phyloP scores from a whole-genome alignment of 139 green algal species.

The Chlorella sp. region DNA sequence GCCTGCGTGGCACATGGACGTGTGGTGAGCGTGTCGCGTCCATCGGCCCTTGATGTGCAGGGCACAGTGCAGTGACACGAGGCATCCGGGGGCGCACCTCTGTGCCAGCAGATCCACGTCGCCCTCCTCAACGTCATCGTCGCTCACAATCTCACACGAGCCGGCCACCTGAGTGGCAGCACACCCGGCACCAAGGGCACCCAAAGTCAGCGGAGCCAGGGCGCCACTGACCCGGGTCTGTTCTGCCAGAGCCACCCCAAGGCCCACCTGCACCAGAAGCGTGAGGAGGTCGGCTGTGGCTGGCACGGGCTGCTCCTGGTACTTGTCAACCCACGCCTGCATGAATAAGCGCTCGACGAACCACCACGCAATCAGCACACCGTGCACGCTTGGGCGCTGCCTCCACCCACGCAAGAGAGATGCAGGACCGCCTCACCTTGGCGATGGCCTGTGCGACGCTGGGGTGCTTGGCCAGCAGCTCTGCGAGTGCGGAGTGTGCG shows the following conservation, averaged over 20 bases:
- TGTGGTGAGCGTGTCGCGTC: no score
- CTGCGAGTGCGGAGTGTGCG: no score
- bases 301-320: background rate
- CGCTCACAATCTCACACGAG: background rate
- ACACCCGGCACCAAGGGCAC: background rate
- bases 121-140: conserved; percentile 19
- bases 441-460: background rate
- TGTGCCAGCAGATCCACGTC: conserved; percentile 11
- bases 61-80: no score
- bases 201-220: background rate
- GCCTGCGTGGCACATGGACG: no score
- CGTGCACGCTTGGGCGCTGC: background rate
- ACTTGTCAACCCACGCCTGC: conserved; percentile 5
- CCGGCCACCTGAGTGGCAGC: background rate
- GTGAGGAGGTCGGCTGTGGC: conserved; percentile 9
- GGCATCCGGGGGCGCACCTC: no score
- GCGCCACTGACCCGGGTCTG: background rate
- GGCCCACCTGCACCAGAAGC: conserved; percentile 8
- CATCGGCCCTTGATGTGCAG: no score
- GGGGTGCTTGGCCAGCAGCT: conserved; percentile 6
- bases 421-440: background rate
- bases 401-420: background rate
- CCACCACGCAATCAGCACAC: background rate
- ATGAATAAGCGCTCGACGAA: no score
- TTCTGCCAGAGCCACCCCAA: background rate